Conservation (phyloP, 208 protist genomes). For the Vickermania spadyakhi region DNA sequence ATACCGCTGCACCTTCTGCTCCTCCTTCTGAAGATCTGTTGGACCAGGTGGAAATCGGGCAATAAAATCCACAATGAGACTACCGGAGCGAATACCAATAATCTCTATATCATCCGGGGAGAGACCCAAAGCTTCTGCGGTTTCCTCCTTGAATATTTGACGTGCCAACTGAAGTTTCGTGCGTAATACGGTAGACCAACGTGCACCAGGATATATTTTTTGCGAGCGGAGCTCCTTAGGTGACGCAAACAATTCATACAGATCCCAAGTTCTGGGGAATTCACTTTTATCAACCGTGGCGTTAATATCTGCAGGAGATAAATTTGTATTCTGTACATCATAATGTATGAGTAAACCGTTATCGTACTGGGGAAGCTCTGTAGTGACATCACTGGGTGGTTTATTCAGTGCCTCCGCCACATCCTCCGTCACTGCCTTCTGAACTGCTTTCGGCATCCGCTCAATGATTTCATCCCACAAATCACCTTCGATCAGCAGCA, state of each 20-base stretch:
- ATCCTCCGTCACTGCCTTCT: background rate
- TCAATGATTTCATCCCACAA: background rate
- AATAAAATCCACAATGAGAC: constrained; percentile 1
- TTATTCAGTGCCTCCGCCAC: background rate
- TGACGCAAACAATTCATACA: background rate
- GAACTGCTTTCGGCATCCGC: background rate
- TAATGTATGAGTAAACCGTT: background rate
- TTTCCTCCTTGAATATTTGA: background rate
- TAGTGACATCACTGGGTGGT: background rate
- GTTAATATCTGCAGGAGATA: constrained; percentile 1
- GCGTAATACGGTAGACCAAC: background rate
- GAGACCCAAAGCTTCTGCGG: constrained; percentile 1
- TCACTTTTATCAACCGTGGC: constrained; percentile 1
- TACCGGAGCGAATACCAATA: background rate
- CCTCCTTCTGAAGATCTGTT: background rate
- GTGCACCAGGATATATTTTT: background rate
- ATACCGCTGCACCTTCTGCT: background rate
- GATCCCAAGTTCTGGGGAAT: background rate
- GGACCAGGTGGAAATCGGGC: background rate
- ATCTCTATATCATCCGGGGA: constrained; percentile 1
- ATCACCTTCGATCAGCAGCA: background rate
- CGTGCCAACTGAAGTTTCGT: background rate
- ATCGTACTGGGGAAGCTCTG: background rate
- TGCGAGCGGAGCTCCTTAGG: background rate
- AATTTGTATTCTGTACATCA: background rate